Evolutionary conservation across 768 basidiomycete species (phyloP).

Genomic region (Mrakia hoshinonis): DNA sequence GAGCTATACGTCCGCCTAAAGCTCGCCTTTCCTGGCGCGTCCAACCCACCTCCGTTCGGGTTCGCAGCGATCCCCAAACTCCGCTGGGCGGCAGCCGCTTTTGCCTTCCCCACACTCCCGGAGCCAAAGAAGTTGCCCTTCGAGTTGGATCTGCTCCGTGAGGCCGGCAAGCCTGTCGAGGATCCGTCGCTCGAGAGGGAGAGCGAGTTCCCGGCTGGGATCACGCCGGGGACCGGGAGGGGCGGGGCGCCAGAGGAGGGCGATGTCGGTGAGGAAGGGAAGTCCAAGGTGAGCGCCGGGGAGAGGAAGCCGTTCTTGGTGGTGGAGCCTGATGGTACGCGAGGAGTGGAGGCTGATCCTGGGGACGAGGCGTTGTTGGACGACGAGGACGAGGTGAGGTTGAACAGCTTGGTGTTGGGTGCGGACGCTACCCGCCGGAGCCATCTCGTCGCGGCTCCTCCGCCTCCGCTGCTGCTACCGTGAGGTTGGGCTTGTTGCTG

Average conservation of each 20-base stretch:
- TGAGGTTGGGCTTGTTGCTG: not conserved
- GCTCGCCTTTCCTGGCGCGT: conserved; percentile 38
- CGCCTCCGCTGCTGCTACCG: conserved; percentile 11
- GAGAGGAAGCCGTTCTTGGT: conserved; percentile 44
- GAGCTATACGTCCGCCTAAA: conserved; percentile 94
- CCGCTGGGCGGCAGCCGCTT: not conserved
- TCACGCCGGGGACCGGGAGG: conserved; percentile 32
- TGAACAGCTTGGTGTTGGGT: conserved; percentile 87
- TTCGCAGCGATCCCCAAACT: not conserved
- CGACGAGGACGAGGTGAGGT: conserved; percentile 31
- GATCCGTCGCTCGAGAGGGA: conserved; percentile 13
- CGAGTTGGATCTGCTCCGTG: conserved; percentile 15
- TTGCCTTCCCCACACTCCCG: conserved; percentile 10
- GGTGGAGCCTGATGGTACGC: conserved; percentile 38
- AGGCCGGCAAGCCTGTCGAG: not conserved
- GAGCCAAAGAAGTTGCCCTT: not conserved
- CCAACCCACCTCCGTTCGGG: conserved; percentile 34
- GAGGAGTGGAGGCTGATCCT: conserved; percentile 57
- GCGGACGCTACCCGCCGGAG: conserved; percentile 92
- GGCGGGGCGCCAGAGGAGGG: conserved; percentile 30
- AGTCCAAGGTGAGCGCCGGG: conserved; percentile 2
- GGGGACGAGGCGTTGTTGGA: conserved; percentile 46
- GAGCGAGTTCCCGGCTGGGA: not conserved
- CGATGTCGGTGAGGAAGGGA: not conserved
- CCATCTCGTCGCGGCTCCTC: conserved; percentile 61